Evolutionary conservation across 495 filamentous ascomycete species (phyloP).

Genomic region (Podospora anserina): DNA sequence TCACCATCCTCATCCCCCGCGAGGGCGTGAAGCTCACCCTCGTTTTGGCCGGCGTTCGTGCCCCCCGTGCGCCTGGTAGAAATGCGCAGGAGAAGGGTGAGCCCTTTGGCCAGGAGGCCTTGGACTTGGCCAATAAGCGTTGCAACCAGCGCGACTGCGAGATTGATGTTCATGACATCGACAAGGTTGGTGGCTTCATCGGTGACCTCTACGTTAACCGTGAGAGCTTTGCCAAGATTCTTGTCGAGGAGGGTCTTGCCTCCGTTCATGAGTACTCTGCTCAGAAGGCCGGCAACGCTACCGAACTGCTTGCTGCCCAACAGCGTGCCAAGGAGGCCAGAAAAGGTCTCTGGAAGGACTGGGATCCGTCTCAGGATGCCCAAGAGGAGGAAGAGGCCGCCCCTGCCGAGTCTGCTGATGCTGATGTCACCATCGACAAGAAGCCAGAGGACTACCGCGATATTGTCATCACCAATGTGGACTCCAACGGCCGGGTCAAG

Average conservation of each 20-base stretch:
- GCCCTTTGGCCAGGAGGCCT: conserved; percentile 91
- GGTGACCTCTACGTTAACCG: conserved; percentile 91
- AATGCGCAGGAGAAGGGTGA: conserved; percentile 77
- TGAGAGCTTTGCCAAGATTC: conserved; percentile 90
- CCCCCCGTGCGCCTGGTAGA: conserved; percentile 77
- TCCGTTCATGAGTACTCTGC: conserved; percentile 91
- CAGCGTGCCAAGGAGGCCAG: conserved; percentile 78
- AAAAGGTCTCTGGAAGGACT: conserved; percentile 90
- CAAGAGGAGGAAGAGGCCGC: conserved; percentile 52
- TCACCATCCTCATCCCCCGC: conserved; percentile 86
- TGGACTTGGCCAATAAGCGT: conserved; percentile 81
- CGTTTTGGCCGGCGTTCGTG: conserved; percentile 89
- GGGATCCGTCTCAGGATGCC: conserved; percentile 79
- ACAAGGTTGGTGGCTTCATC: conserved; percentile 97
- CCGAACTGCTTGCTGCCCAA: conserved; percentile 84
- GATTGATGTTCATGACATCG: conserved; percentile 90
- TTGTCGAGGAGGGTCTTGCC: conserved; percentile 91
- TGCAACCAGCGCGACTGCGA: conserved; percentile 95
- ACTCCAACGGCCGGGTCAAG: conserved; percentile 71
- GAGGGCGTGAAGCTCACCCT: conserved; percentile 94
- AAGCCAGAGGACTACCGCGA: conserved; percentile 84
- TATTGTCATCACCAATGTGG: conserved; percentile 84
- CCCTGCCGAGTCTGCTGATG: conserved; percentile 49
- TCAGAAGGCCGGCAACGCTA: conserved; percentile 86
- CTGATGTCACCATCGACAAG: conserved; percentile 48